phyloP scores from a whole-genome alignment of 257 asterid genomes.

The Rauvolfia tetraphylla region DNA sequence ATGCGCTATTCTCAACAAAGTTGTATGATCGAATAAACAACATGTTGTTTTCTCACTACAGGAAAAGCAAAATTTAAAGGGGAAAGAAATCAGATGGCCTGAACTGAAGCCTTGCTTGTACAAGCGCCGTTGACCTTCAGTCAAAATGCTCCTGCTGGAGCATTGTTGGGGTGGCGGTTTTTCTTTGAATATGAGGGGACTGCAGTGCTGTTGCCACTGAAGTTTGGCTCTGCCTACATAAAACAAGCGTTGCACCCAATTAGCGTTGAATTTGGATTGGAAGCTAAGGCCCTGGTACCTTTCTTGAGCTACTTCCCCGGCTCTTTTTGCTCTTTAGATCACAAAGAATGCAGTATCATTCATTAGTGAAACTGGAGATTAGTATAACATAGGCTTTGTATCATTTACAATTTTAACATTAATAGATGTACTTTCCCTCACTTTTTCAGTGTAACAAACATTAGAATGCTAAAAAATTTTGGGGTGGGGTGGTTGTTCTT shows the following conservation, averaged over 20 bases:
- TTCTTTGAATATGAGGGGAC: not conserved
- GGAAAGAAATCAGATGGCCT: conserved; percentile 57
- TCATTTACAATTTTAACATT: not conserved
- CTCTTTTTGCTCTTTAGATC: not conserved
- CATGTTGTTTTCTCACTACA: conserved; percentile 18
- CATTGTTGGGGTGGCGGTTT: too few relatives aligned
- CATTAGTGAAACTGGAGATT: not conserved
- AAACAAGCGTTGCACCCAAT: not conserved
- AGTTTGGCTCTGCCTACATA: too few relatives aligned
- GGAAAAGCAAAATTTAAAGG: conserved; percentile 42
- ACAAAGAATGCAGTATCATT: not conserved
- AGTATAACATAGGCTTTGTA: not conserved
- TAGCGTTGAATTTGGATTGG: not conserved
- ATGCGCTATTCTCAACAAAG: not conserved
- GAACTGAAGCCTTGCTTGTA: conserved; percentile 79
- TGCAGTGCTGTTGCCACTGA: not conserved
- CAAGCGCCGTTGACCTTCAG: conserved; percentile 56
- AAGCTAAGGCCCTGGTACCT: not conserved
- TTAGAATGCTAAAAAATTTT: not conserved
- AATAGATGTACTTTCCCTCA: not conserved
- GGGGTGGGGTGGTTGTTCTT: too few relatives aligned
- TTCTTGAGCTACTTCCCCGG: not conserved
- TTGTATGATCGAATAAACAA: not conserved
- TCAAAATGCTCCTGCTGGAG: not conserved
- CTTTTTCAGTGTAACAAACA: not conserved